Conservation (phyloP, 148 eudicot genomes). For the Fallopia convolvulus region DNA sequence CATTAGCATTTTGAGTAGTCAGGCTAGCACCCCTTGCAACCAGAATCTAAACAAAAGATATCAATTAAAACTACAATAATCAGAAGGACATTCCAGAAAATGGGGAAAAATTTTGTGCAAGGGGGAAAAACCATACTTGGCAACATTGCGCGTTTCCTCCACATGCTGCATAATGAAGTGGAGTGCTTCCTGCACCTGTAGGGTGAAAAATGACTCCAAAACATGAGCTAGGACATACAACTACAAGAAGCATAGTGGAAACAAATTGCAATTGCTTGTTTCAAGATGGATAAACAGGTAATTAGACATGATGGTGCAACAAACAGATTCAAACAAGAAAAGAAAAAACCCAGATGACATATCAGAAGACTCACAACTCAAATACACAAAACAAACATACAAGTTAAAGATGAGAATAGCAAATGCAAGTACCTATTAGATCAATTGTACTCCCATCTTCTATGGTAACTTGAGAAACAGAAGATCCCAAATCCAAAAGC, state of each 20-base stretch:
- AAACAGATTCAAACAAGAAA: neutral
- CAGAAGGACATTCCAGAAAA: neutral
- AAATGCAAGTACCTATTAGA: conserved; percentile 48
- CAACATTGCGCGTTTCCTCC: conserved; percentile 89
- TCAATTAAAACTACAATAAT: neutral
- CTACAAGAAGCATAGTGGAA: neutral
- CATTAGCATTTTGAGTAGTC: conserved; percentile 51
- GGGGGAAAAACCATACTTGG: conserved; percentile 39
- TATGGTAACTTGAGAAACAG: conserved; percentile 55
- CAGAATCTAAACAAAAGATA: conserved; percentile 42
- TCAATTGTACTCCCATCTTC: conserved; percentile 94
- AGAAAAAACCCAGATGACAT: neutral
- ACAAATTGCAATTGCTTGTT: neutral
- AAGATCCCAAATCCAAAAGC: conserved; percentile 80
- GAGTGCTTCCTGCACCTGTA: conserved; percentile 89
- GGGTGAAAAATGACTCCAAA: neutral
- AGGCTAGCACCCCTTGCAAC: conserved; percentile 67
- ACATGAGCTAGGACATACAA: neutral
- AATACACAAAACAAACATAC: neutral
- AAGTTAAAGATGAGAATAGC: neutral
- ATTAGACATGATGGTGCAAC: neutral
- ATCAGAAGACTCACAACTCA: neutral
- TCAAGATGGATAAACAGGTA: neutral
- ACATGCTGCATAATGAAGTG: conserved; percentile 93
- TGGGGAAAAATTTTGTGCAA: neutral